A percentile compares a stretch with the other conserved stretches of the same genome.
Evolutionary conservation across 2,329 filamentous ascomycete genomes (phyloP).

Genomic region (Lasiodiplodia theobromae): DNA sequence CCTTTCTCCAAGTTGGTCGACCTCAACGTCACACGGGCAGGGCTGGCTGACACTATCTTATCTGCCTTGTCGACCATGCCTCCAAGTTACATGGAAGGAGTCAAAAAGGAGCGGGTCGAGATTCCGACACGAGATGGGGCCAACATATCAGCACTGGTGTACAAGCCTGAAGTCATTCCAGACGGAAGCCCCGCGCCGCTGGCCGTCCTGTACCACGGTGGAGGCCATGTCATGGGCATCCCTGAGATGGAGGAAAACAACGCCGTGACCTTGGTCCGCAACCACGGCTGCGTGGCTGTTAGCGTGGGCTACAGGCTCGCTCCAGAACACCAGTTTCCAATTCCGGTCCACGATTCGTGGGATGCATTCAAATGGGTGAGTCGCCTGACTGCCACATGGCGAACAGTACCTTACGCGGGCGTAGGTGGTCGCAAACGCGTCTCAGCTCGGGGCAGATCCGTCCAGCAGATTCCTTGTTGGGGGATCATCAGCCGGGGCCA

Average conservation of each 20-base stretch:
- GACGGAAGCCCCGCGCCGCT: constrained; percentile 29
- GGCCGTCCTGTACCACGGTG: constrained; percentile 35
- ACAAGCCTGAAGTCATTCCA: not conserved
- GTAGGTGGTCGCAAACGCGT: constrained; percentile 31
- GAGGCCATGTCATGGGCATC: constrained; percentile 33
- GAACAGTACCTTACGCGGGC: not conserved
- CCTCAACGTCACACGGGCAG: not conserved
- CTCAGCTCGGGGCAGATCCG: constrained; percentile 30
- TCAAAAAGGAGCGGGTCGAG: not conserved
- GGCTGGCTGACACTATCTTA: not conserved
- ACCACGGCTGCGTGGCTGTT: constrained; percentile 65
- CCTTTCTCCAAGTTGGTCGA: not conserved
- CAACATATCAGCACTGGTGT: not conserved
- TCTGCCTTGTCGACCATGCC: not conserved
- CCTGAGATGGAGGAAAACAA: constrained; percentile 30
- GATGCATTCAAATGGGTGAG: constrained; percentile 32
- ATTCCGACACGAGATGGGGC: constrained; percentile 5
- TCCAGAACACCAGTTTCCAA: constrained; percentile 68
- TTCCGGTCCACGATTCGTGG: constrained; percentile 64
- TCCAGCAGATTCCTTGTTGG: constrained; percentile 33
- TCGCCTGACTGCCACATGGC: not conserved
- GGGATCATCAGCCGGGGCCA: constrained; percentile 34
- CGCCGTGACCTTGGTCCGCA: constrained; percentile 46
- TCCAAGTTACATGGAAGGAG: not conserved
- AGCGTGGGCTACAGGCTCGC: constrained; percentile 68